These are phyloP conservation scores for Lactarius hatsudake DNA, from an alignment of 768 basidiomycete species.

Conservation along the genomic window DNA sequence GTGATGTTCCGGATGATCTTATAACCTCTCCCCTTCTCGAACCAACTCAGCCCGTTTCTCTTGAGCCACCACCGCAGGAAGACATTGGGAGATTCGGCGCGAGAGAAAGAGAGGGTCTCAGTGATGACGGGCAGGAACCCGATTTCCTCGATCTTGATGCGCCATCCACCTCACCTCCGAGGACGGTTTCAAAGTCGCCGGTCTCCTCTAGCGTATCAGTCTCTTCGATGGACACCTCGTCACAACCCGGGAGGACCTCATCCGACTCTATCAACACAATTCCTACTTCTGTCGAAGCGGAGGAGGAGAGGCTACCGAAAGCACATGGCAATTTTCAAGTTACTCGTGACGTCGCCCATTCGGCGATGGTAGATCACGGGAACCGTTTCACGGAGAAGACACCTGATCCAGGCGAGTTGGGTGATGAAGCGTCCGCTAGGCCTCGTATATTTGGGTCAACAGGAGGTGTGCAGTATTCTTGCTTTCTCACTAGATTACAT, in stretches of 20 bases:
- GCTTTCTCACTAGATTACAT: not conserved
- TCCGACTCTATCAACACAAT: slow-evolving; percentile 31
- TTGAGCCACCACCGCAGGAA: slow-evolving; percentile 30
- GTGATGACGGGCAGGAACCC: slow-evolving; percentile 49
- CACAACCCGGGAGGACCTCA: slow-evolving; percentile 21
- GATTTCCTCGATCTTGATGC: slow-evolving; percentile 87
- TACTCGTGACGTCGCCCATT: slow-evolving; percentile 26
- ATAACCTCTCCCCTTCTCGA: slow-evolving; percentile 89
- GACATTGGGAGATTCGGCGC: slow-evolving; percentile 44
- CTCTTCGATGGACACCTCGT: slow-evolving; percentile 5
- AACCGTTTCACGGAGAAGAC: slow-evolving; percentile 19
- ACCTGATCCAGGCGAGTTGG: slow-evolving; percentile 26
- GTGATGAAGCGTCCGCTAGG: slow-evolving; percentile 52
- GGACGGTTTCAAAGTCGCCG: not conserved
- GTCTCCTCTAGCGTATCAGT: slow-evolving; percentile 4
- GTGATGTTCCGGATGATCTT: slow-evolving; percentile 88
- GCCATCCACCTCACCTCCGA: slow-evolving; percentile 6
- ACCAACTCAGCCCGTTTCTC: slow-evolving; percentile 47
- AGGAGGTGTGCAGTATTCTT: slow-evolving; percentile 14
- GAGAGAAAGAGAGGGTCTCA: slow-evolving; percentile 32
- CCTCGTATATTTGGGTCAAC: slow-evolving; percentile 43
- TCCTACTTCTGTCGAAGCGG: slow-evolving; percentile 31
- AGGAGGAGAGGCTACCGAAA: slow-evolving; percentile 31
- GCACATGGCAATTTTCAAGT: slow-evolving; percentile 27
- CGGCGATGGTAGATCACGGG: slow-evolving; percentile 24